These are phyloP conservation scores for Liquidambar formosana DNA, from an alignment of 164 flowering plant species.

Conservation along the genomic window DNA sequence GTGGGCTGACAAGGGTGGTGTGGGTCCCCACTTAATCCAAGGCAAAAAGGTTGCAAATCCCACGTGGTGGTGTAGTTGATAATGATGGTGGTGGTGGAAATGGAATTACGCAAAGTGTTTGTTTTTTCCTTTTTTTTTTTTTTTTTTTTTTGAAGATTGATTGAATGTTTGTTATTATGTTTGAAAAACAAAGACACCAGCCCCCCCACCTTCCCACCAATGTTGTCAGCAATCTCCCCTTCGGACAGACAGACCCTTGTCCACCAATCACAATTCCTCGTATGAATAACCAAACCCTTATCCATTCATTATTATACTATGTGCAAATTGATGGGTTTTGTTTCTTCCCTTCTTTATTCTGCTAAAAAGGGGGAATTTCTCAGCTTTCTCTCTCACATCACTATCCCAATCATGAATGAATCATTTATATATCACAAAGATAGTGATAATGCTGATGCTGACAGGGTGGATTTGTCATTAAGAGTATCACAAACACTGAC, in stretches of 20 bases:
- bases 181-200: too few relatives aligned
- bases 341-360: neutral
- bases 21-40: too few relatives aligned
- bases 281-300: neutral
- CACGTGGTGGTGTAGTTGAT: neutral
- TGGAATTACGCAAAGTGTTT: too few relatives aligned
- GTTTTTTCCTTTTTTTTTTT: too few relatives aligned
- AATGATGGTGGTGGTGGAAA: too few relatives aligned
- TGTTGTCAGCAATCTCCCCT: neutral
- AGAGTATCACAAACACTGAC: slow-evolving; percentile 18
- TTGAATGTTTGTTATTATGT: too few relatives aligned
- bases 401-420: slow-evolving; percentile 15
- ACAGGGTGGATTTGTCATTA: slow-evolving; percentile 3
- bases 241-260: neutral
- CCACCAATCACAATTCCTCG: neutral
- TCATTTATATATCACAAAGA: neutral
- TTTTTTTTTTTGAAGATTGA: too few relatives aligned
- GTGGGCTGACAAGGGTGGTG: too few relatives aligned
- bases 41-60: neutral
- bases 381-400: slow-evolving; percentile 7
- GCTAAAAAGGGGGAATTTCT: neutral
- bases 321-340: neutral
- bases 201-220: neutral
- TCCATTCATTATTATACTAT: neutral
- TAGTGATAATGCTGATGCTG: neutral